Conservation (phyloP, 441 rosid species). For the Brassica hybrid region DNA sequence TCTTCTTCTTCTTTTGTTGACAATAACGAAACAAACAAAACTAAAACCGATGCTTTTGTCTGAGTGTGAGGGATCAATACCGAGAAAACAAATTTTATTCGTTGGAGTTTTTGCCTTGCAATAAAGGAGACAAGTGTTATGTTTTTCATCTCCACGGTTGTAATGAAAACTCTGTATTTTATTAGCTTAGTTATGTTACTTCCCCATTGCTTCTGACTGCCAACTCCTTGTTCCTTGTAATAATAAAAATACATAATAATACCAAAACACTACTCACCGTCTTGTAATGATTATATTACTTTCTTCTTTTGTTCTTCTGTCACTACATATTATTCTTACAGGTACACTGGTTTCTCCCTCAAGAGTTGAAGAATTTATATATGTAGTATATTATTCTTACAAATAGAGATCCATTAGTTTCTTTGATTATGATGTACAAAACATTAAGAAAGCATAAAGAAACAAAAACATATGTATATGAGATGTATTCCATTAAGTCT, state of each 20-base stretch:
- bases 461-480: constrained; percentile 8
- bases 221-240: too few species aligned
- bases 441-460: too few species aligned
- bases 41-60: neutral
- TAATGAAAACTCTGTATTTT: neutral
- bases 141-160: neutral
- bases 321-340: neutral
- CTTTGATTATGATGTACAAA: too few species aligned
- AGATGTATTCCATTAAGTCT: neutral
- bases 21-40: constrained; percentile 47
- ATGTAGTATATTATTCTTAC: constrained; percentile 24
- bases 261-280: too few species aligned
- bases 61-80: neutral
- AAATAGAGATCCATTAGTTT: too few species aligned
- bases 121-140: neutral
- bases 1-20: constrained; percentile 39
- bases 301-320: neutral
- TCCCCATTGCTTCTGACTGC: too few species aligned
- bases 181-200: neutral
- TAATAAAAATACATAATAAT: too few species aligned
- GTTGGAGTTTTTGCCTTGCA: neutral
- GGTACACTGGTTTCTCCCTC: neutral
- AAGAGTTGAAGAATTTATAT: neutral
- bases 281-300: neutral
- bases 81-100: neutral